These are phyloP conservation scores for Rhizoclosmatium sp. DNA, from an alignment of 192 early-diverging fungal genomes.

Conservation along the genomic window DNA sequence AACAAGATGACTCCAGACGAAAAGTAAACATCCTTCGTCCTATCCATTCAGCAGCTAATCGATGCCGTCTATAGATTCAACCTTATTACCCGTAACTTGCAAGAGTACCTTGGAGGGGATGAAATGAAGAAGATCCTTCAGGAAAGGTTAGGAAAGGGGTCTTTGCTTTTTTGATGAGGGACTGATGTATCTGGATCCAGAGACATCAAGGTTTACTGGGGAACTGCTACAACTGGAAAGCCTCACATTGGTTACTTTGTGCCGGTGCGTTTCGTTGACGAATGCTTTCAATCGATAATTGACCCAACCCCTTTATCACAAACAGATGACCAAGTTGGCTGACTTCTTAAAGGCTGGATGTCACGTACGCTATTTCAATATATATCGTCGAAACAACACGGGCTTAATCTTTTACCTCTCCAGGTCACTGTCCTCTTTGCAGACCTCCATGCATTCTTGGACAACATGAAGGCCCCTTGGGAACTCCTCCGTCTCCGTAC, in stretches of 20 bases:
- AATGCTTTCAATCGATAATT: background rate
- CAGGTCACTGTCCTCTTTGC: slow-evolving; percentile 91
- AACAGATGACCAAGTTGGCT: slow-evolving; percentile 91
- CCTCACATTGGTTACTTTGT: slow-evolving; percentile 99
- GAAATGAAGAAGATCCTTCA: slow-evolving; percentile 83
- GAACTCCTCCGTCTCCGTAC: slow-evolving; percentile 88
- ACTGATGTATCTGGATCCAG: slow-evolving; percentile 1
- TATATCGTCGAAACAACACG: slow-evolving; percentile 21
- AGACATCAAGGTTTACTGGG: slow-evolving; percentile 96
- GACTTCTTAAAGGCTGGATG: slow-evolving; percentile 93
- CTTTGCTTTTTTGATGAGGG: slow-evolving; percentile 74
- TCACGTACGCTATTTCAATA: slow-evolving; percentile 61
- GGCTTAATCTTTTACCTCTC: background rate
- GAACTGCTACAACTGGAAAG: slow-evolving; percentile 94
- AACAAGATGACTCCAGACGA: slow-evolving; percentile 45
- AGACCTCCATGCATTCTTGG: slow-evolving; percentile 97
- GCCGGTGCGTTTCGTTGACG: slow-evolving; percentile 42
- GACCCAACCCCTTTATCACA: background rate
- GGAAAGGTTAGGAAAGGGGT: slow-evolving; percentile 77
- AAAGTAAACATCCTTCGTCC: slow-evolving; percentile 30
- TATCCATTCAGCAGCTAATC: background rate
- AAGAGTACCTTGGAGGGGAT: slow-evolving; percentile 90
- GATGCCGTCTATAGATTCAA: slow-evolving; percentile 52
- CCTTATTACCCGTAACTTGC: slow-evolving; percentile 92
- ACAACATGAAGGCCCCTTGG: slow-evolving; percentile 97